Evolutionary conservation across 2,329 filamentous ascomycete species (phyloP), one percentile per base, ranked within the genome.

Genomic region (Arthrinium phaeospermum): DNA sequence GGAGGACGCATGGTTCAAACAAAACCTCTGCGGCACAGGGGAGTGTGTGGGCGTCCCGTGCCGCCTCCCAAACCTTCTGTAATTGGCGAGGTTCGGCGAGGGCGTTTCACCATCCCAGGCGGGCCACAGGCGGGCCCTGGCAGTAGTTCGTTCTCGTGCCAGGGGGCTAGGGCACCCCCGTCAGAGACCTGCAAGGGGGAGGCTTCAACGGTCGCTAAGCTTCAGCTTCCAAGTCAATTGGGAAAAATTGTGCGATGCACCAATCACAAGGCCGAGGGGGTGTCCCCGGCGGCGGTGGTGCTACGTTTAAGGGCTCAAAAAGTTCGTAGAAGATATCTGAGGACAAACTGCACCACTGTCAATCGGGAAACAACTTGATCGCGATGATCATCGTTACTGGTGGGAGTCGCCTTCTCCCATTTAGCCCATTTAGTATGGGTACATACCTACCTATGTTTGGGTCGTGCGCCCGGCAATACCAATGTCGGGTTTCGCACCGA

Each of bases 51-150:
- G 37, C 37, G 37, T 41, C 8, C 37, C 37, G 37, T 41, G 37
- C 37, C 37, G 37, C 37, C 53, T 37, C 7, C 14, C 57, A n/a
- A 64, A 64, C n/a, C 57, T 64, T 14, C 19, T 64, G 57, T 64
- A 64, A 64, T 34, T n/a, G 34, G 34, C n/a, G 57, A 34, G 34
- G 57, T n/a, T 64, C 57, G 41, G 13, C 57, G n/a, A 41, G 19
- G 57, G 34, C 22, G 57, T 64, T 64, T 64, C 57, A 64, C 53
- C 8, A 41, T 41, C 57, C 34, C 53, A n/a, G 53, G 53, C 16
- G 12, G 53, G 19, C 53, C 30, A 64, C 53, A 64, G 30, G 10
- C 34, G 57, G 57, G 57, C 57, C 57, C 57, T 64, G 57, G 34
- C 57, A 64, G 57, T 24, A 64, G 57, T 64, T 64, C 57, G 22